A percentile compares a stretch with the other conserved stretches of the same genome.
These are phyloP conservation scores for Rachicladosporium sp. DNA, from an alignment of 2,329 filamentous ascomycete species.

Conservation along the genomic window DNA sequence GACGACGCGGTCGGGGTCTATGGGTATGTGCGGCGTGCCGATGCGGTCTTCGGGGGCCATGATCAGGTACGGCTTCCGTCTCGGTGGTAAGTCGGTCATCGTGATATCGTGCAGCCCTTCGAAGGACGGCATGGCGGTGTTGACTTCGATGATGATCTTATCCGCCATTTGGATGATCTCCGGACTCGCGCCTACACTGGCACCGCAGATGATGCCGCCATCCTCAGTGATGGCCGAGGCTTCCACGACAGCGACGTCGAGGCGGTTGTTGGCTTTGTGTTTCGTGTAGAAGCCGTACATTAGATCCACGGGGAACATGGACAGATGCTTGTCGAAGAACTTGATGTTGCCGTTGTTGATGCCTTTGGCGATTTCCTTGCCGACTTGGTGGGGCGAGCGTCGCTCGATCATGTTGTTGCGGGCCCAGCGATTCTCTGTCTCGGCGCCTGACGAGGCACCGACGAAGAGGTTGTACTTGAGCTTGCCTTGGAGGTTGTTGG, in stretches of 20 bases:
- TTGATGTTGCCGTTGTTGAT: conserved; percentile 83
- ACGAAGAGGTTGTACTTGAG: conserved; percentile 80
- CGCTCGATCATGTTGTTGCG: conserved; percentile 79
- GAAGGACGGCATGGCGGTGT: conserved; percentile 73
- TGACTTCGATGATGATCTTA: conserved; percentile 77
- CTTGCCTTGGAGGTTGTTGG: conserved; percentile 72
- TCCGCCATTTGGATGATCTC: conserved; percentile 85
- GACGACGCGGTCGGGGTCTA: conserved; percentile 74
- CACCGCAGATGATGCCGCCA: conserved; percentile 77
- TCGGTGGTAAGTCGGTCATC: conserved; percentile 71
- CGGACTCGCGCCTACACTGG: conserved; percentile 68
- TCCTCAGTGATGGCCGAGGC: conserved; percentile 79
- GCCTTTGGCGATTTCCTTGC: conserved; percentile 78
- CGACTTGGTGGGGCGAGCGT: conserved; percentile 74
- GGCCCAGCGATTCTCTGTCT: conserved; percentile 91
- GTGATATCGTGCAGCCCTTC: conserved; percentile 86
- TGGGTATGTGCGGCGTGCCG: conserved; percentile 66
- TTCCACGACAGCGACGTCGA: conserved; percentile 73
- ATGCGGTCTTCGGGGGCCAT: conserved; percentile 79
- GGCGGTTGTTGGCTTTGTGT: conserved; percentile 57
- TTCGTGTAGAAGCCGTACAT: conserved; percentile 70
- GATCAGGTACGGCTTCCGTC: conserved; percentile 73
- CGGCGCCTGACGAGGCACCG: conserved; percentile 76
- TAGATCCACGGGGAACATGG: conserved; percentile 80
- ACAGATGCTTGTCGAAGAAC: conserved; percentile 88